Conservation (phyloP, 257 asterid genomes). For the Primulina huaijiensis region DNA sequence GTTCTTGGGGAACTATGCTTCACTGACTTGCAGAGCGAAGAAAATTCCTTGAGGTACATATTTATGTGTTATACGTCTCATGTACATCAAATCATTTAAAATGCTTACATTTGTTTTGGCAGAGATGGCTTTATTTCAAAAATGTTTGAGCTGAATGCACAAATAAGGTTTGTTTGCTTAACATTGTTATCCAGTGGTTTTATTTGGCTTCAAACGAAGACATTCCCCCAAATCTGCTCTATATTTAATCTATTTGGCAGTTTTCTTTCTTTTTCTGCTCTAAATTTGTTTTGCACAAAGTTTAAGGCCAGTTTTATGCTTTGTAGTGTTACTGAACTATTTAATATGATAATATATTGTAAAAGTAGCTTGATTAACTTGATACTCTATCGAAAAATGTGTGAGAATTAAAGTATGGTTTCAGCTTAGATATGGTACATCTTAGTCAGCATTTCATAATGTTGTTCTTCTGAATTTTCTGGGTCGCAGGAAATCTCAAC, state of each 20-base stretch:
- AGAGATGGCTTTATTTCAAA: conserved; percentile 65
- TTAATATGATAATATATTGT: conserved; percentile 2
- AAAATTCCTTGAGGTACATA: conserved; percentile 46
- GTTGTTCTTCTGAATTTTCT: conserved; percentile 10
- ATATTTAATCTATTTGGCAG: neutral
- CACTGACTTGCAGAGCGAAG: conserved; percentile 54
- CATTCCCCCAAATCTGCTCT: neutral
- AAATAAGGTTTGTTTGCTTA: conserved; percentile 50
- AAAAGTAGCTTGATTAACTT: conserved; percentile 13
- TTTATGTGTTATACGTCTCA: conserved; percentile 4
- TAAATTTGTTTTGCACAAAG: neutral
- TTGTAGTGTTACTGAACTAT: neutral
- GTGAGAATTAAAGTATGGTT: conserved; percentile 17
- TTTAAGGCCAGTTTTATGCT: neutral
- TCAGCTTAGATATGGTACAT: neutral
- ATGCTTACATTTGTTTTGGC: conserved; percentile 28
- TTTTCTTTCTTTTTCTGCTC: neutral
- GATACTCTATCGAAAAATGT: conserved; percentile 7
- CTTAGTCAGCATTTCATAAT: neutral
- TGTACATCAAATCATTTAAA: conserved; percentile 1
- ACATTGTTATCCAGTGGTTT: conserved; percentile 8
- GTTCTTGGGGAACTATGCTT: conserved; percentile 26
- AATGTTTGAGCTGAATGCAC: conserved; percentile 66
- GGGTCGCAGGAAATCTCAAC: conserved; percentile 60
- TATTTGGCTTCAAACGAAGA: neutral